phyloP scores from a whole-genome alignment of 306 rosid genomes.

The Lathyrus oleraceus region DNA sequence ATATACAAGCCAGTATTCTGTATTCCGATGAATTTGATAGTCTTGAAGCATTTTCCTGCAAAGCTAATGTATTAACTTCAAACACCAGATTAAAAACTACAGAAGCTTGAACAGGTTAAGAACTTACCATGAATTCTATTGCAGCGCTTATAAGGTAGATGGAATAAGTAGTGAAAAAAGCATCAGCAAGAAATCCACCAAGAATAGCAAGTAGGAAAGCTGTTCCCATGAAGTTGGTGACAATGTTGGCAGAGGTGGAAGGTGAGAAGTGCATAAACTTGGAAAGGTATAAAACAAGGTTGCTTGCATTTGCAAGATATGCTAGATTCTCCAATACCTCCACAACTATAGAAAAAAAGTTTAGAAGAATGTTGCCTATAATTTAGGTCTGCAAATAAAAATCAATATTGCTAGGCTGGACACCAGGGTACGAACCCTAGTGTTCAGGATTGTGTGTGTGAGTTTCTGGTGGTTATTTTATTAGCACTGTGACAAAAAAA shows the following conservation, averaged over 20 bases:
- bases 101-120: not conserved
- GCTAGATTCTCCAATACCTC: conserved; percentile 86
- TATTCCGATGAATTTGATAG: conserved; percentile 10
- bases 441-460: no score
- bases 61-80: conserved; percentile 1
- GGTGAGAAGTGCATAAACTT: conserved; percentile 73
- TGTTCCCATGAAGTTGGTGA: conserved; percentile 87
- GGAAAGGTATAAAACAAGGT: conserved; percentile 67
- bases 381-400: no score
- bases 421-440: no score
- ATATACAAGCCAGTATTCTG: conserved; percentile 7
- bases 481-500: no score
- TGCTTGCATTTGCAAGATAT: conserved; percentile 81
- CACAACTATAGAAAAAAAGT: conserved; percentile 46
- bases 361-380: conserved; percentile 30
- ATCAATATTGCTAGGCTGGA: no score
- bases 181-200: conserved; percentile 83
- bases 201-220: conserved; percentile 82
- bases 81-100: not conserved
- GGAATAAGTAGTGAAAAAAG: conserved; percentile 63
- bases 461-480: no score
- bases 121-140: conserved; percentile 66
- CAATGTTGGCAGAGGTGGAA: conserved; percentile 62
- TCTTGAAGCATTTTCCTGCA: conserved; percentile 29
- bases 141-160: conserved; percentile 64